phyloP scores from a whole-genome alignment of 139 green algal species.

The Zygnema cylindricum region DNA sequence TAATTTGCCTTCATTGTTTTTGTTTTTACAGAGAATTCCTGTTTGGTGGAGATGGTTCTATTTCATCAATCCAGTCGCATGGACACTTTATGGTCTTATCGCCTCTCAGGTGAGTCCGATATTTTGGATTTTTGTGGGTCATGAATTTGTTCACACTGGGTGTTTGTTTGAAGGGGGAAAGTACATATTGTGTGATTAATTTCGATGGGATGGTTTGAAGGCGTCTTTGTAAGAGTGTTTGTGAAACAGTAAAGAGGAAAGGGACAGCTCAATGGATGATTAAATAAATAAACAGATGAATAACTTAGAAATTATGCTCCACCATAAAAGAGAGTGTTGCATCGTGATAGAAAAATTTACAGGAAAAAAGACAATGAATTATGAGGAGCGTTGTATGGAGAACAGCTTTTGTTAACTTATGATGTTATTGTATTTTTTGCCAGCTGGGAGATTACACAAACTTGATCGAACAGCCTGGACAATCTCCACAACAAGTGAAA shows the following conservation, averaged over 20 bases:
- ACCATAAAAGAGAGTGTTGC: no score
- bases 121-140: not conserved
- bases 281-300: not conserved
- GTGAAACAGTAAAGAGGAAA: no score
- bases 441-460: slow-evolving; percentile 41
- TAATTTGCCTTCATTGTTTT: not conserved
- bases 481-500: slow-evolving; percentile 1
- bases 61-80: slow-evolving; percentile 32
- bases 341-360: not conserved
- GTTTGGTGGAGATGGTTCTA: slow-evolving; percentile 43
- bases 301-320: no score
- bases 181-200: no score
- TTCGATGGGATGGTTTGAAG: no score
- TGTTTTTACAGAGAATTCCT: slow-evolving; percentile 18
- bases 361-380: no score
- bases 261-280: no score
- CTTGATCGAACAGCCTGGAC: not conserved
- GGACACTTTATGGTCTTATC: slow-evolving; percentile 50
- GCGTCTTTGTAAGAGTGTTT: no score
- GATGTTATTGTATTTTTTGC: not conserved
- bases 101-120: slow-evolving; percentile 34
- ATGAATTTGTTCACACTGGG: not conserved
- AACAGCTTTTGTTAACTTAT: not conserved
- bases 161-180: no score
- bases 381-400: no score